Evolutionary conservation across 257 asterid species (phyloP).

Genomic region (Nyctanthes arbortristis): DNA sequence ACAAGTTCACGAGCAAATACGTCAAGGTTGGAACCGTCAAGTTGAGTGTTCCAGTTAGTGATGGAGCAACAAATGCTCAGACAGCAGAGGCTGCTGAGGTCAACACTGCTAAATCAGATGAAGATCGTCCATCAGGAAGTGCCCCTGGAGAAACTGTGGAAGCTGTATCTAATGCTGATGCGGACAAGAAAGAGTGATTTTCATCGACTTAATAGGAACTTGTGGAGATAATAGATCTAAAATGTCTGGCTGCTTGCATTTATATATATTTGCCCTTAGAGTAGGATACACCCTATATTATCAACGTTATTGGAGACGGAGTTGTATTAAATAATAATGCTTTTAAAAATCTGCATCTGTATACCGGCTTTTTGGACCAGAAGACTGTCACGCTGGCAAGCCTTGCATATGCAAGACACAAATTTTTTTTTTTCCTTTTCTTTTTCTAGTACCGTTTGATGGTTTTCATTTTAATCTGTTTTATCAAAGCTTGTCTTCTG

Average conservation of each 20-base stretch:
- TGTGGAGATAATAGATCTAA: neutral
- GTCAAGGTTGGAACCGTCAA: slow-evolving; percentile 91
- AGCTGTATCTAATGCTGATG: slow-evolving; percentile 21
- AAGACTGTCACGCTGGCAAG: too few relatives aligned
- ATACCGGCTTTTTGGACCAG: neutral
- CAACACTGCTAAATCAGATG: slow-evolving; percentile 38
- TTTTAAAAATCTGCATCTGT: neutral
- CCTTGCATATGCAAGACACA: too few relatives aligned
- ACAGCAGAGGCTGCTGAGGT: slow-evolving; percentile 35
- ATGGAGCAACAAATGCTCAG: slow-evolving; percentile 39
- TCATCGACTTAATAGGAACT: neutral
- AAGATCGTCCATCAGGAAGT: neutral
- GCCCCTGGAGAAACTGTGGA: neutral
- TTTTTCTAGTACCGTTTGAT: too few relatives aligned
- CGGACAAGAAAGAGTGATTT: slow-evolving; percentile 52
- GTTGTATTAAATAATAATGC: slow-evolving; percentile 33
- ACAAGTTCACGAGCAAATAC: slow-evolving; percentile 96
- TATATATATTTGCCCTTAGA: slow-evolving; percentile 9
- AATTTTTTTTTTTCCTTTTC: too few relatives aligned
- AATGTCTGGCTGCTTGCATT: slow-evolving; percentile 8
- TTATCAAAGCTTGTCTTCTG: too few relatives aligned
- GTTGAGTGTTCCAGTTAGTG: slow-evolving; percentile 46
- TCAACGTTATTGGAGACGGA: slow-evolving; percentile 17
- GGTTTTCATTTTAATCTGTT: too few relatives aligned
- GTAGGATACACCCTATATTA: slow-evolving; percentile 23